Conservation (phyloP, 352 stramenopile species). For the Phytophthora colocasiae region DNA sequence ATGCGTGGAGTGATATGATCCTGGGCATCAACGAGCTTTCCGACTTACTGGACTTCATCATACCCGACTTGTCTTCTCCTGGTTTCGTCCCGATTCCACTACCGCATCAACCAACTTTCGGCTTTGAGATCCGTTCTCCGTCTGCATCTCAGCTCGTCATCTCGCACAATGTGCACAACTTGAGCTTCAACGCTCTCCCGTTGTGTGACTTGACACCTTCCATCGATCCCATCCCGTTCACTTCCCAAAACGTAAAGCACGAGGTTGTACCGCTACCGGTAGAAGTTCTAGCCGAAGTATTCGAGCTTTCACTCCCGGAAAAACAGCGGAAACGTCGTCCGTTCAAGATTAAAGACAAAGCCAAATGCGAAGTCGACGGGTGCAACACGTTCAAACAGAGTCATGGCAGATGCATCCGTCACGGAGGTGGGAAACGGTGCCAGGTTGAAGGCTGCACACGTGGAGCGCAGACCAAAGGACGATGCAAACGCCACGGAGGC, state of each 20-base stretch:
- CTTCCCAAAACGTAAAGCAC: neutral
- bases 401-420: conserved; percentile 81
- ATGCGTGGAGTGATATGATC: conserved; percentile 1
- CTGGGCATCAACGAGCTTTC: conserved; percentile 17
- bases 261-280: neutral
- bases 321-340: neutral
- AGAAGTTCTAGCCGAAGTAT: neutral
- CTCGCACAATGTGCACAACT: neutral
- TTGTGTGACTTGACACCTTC: neutral
- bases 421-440: conserved; percentile 83
- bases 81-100: conserved; percentile 5
- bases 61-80: conserved; percentile 5
- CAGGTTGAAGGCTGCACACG: conserved; percentile 64
- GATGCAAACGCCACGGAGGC: conserved; percentile 84
- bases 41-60: conserved; percentile 35
- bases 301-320: neutral
- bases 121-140: neutral
- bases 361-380: conserved; percentile 56
- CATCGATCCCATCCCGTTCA: conserved; percentile 8
- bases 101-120: neutral
- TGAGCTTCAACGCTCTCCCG: neutral
- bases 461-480: conserved; percentile 74
- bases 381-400: conserved; percentile 78
- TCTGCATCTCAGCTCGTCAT: conserved; percentile 9
- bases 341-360: conserved; percentile 7